Percentiles rank a stretch among this genome's conserved stretches.
Conservation (phyloP, 1,284 basidiomycete species). For the Thelephora terrestris region DNA sequence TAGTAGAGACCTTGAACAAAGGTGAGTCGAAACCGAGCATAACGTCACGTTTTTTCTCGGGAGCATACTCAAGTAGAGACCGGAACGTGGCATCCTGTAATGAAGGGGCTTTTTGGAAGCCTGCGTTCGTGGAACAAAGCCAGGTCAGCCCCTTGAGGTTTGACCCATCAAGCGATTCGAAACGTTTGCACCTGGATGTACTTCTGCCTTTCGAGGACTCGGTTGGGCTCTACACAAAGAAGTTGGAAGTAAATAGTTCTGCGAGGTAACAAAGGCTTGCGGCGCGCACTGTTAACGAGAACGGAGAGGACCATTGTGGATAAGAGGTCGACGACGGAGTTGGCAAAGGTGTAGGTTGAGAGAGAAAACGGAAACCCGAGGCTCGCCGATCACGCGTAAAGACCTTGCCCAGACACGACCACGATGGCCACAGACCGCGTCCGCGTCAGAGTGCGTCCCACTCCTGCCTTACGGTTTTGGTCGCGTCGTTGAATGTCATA, state of each 20-base stretch:
- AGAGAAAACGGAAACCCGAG: conserved; percentile 16
- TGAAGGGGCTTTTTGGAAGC: conserved; percentile 33
- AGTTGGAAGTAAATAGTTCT: conserved; percentile 1
- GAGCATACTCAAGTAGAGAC: conserved; percentile 35
- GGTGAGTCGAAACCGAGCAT: conserved; percentile 3
- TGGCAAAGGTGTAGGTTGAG: conserved; percentile 4
- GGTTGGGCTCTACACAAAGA: conserved; percentile 45
- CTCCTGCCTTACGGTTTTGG: conserved; percentile 2
- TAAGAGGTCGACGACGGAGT: conserved; percentile 2
- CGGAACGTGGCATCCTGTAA: conserved; percentile 35
- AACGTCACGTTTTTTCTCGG: not conserved
- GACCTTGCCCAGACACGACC: conserved; percentile 16
- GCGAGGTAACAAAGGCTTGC: not conserved
- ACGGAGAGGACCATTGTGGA: conserved; percentile 39
- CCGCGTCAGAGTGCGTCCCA: conserved; percentile 54
- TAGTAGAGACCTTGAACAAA: conserved; percentile 40
- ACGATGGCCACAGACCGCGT: conserved; percentile 57
- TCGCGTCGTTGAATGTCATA: conserved; percentile 2
- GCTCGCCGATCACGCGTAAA: conserved; percentile 18
- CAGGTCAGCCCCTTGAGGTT: conserved; percentile 1
- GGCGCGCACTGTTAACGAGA: conserved; percentile 36
- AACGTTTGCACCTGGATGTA: conserved; percentile 43
- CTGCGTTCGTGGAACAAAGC: conserved; percentile 13
- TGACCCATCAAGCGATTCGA: conserved; percentile 1
- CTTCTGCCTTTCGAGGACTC: conserved; percentile 53